Evolutionary conservation across 371 early-diverging fungal genomes (phyloP).

Genomic region (Mortierella sp.): DNA sequence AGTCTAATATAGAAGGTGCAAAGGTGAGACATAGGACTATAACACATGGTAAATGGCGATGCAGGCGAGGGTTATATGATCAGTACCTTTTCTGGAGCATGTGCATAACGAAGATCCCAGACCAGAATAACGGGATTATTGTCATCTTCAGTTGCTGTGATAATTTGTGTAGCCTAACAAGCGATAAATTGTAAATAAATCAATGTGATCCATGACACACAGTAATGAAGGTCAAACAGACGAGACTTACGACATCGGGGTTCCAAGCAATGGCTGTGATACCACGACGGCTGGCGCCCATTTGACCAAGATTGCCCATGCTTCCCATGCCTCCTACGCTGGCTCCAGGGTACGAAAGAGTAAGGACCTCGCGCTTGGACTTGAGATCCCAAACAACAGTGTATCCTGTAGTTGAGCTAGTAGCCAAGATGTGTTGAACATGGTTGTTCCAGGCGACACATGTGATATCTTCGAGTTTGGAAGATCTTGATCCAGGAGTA

Average conservation of each 20-base stretch:
- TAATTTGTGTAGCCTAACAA: slow-evolving; percentile 88
- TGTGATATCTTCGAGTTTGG: slow-evolving; percentile 90
- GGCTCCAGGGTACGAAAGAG: slow-evolving; percentile 75
- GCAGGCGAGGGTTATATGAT: background rate
- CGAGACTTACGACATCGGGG: slow-evolving; percentile 81
- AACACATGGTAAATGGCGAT: background rate
- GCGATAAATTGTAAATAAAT: background rate
- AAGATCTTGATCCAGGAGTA: slow-evolving; percentile 87
- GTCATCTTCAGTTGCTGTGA: slow-evolving; percentile 93
- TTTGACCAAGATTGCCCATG: slow-evolving; percentile 60
- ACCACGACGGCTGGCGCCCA: slow-evolving; percentile 67
- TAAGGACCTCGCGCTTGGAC: slow-evolving; percentile 87
- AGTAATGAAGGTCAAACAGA: background rate
- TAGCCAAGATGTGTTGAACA: slow-evolving; percentile 94
- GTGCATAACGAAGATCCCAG: slow-evolving; percentile 96
- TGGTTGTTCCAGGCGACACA: slow-evolving; percentile 94
- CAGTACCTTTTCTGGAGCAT: slow-evolving; percentile 86
- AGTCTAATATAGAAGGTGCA: slow-evolving; percentile 21
- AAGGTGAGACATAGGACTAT: background rate
- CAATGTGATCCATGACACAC: background rate
- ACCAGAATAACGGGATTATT: slow-evolving; percentile 85
- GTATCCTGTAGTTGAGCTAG: slow-evolving; percentile 90
- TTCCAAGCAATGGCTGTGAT: slow-evolving; percentile 95
- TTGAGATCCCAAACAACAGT: slow-evolving; percentile 97
- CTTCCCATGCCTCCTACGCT: slow-evolving; percentile 64